Base-by-base conservation (phyloP, 2,329 filamentous ascomycete species). In the Calycina marina region DNA sequence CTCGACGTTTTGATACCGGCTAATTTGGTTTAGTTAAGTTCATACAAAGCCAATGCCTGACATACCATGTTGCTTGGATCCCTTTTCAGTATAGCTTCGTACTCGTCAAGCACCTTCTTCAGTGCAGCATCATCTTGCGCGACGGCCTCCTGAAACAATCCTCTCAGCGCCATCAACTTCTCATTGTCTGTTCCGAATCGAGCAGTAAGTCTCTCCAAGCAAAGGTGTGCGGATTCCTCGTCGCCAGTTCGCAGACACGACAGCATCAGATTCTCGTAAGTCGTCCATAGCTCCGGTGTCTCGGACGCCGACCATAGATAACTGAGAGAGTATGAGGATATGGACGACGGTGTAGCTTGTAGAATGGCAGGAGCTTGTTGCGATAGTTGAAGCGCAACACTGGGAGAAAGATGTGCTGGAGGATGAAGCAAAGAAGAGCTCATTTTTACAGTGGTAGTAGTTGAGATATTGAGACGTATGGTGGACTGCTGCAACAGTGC, bases 181-280 rank as follows among this genome's bases (percentile, higher is more conserved):
- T 94, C 84, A 56, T 96, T 93, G 20, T 72, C 65, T 15, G 69
- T 62, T 15, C 88, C 86, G 53, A 98, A 98, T 30, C 90, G 79
- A 38, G 69, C 62, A 4, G 73, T 74, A 28, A 98, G 67, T 39
- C 77, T 71, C 48, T 81, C 71, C 22, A 96, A 66, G 51, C 81
- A 82, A 45, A 74, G 55, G 42, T 73, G 72, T 14, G 90, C 90
- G 14, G 81, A 72, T 41, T 72, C 61, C 46, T 92, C 78, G 55
- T 96, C 82, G 33, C 82, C 80, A 0, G 82, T 85, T 31, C 82
- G 78, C 22, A 98, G 68, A 49, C 82, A 90, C 17, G 84, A 74
- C 18, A 90, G 61, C 44, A 96, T 62, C 12, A 96, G 67, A 52
- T 93, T 90, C 59, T 96, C 88, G 56, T 90, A 81, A 26, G 72